Percentiles rank a stretch among this genome's conserved stretches.
Conservation (phyloP, 2,329 filamentous ascomycete genomes). For the Botrytis pseudocinerea region DNA sequence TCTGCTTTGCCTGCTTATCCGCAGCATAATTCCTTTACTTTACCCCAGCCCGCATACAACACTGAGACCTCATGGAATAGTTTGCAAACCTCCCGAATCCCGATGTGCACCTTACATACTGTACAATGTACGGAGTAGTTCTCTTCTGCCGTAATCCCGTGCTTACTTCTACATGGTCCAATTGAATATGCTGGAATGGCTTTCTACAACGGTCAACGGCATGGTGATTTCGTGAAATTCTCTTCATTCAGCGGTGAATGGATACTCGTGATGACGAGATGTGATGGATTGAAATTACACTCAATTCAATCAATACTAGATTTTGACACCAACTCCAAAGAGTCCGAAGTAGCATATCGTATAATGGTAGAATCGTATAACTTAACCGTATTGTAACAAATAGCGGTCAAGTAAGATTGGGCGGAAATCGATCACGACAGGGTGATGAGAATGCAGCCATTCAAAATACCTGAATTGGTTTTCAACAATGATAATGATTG, state of each 20-base stretch:
- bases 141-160: slow-evolving; percentile 17
- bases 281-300: slow-evolving; percentile 11
- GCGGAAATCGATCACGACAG: slow-evolving; percentile 24
- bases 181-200: neutral
- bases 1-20: slow-evolving; percentile 22
- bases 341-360: neutral
- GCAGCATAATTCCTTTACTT: neutral
- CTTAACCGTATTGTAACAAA: slow-evolving; percentile 34
- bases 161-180: neutral
- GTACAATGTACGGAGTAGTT: neutral
- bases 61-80: neutral
- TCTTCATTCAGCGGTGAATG: slow-evolving; percentile 15
- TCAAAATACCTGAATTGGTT: neutral
- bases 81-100: neutral
- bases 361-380: slow-evolving; percentile 28
- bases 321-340: neutral
- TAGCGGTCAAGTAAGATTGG: slow-evolving; percentile 41
- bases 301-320: slow-evolving; percentile 4
- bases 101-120: slow-evolving; percentile 15
- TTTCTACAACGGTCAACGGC: slow-evolving; percentile 14
- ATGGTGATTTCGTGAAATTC: slow-evolving; percentile 11
- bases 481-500: neutral
- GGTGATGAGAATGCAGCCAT: slow-evolving; percentile 22
- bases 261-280: slow-evolving; percentile 17
- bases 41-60: slow-evolving; percentile 15